These are phyloP conservation scores for Kitagawia praeruptora DNA, from an alignment of 129 eudicot species.

Conservation along the genomic window DNA sequence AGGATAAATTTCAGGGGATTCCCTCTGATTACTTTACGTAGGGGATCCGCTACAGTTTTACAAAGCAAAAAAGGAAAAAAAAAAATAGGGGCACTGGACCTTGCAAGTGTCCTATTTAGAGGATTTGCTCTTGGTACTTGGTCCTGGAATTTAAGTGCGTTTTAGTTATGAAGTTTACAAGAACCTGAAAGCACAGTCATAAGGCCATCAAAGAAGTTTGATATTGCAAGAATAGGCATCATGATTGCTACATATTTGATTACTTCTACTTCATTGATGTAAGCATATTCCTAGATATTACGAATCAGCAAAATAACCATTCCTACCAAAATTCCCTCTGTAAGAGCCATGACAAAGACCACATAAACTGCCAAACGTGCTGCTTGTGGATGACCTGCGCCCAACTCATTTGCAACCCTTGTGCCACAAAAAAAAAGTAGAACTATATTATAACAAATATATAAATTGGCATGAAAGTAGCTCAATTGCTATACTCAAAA, in stretches of 20 bases:
- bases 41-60: too few species aligned
- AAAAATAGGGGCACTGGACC: too few species aligned
- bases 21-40: too few species aligned
- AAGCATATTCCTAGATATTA: slow-evolving; percentile 71
- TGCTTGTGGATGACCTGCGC: slow-evolving; percentile 66
- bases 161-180: background rate
- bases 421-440: slow-evolving; percentile 30
- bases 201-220: slow-evolving; percentile 61
- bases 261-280: slow-evolving; percentile 64
- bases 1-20: too few species aligned
- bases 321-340: slow-evolving; percentile 47
- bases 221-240: slow-evolving; percentile 59
- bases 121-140: background rate
- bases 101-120: too few species aligned
- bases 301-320: slow-evolving; percentile 40
- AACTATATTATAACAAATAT: background rate
- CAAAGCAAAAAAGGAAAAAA: too few species aligned
- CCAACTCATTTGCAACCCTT: slow-evolving; percentile 82
- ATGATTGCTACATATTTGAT: slow-evolving; percentile 57
- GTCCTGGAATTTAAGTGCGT: background rate
- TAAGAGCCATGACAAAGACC: slow-evolving; percentile 38
- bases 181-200: slow-evolving; percentile 68
- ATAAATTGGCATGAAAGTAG: background rate
- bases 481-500: background rate
- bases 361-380: slow-evolving; percentile 54